Evolutionary conservation across 2,329 filamentous ascomycete species (phyloP).

Genomic region (Pseudogymnoascus sp.): DNA sequence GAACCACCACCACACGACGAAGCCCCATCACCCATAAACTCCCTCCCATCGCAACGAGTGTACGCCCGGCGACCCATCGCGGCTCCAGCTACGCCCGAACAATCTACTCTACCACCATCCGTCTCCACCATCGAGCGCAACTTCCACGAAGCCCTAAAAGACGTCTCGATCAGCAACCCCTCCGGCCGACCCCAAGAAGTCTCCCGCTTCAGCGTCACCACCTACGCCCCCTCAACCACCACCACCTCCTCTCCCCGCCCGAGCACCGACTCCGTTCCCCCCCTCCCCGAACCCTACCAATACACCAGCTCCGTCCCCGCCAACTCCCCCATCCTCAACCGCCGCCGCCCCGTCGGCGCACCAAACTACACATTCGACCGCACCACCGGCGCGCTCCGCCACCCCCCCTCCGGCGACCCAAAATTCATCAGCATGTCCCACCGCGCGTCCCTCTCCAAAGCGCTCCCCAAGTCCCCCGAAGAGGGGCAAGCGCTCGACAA

Average conservation of each 20-base stretch:
- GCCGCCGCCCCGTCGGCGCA: constrained; percentile 20
- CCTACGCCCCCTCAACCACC: constrained; percentile 24
- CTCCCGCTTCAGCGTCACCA: constrained; percentile 27
- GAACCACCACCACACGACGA: background rate
- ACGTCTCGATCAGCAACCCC: constrained; percentile 12
- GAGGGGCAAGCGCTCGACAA: constrained; percentile 54
- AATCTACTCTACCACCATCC: constrained; percentile 10
- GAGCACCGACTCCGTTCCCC: constrained; percentile 21
- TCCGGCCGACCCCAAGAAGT: constrained; percentile 20
- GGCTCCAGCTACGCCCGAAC: background rate
- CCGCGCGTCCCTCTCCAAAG: constrained; percentile 36
- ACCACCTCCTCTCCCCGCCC: constrained; percentile 21
- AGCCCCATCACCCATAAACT: background rate
- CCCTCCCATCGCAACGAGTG: constrained; percentile 4
- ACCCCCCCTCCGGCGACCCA: constrained; percentile 14
- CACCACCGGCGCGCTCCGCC: background rate
- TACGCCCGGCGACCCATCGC: background rate
- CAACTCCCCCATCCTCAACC: constrained; percentile 21
- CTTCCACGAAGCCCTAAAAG: constrained; percentile 21
- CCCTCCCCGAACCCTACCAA: background rate
- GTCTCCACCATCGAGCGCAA: constrained; percentile 21
- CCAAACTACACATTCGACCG: constrained; percentile 8
- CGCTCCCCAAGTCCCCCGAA: constrained; percentile 49
- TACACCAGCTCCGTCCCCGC: constrained; percentile 18
- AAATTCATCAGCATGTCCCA: constrained; percentile 23